Evolutionary conservation across 148 eudicot species (phyloP).

Genomic region (Tetragonia tetragonoides): DNA sequence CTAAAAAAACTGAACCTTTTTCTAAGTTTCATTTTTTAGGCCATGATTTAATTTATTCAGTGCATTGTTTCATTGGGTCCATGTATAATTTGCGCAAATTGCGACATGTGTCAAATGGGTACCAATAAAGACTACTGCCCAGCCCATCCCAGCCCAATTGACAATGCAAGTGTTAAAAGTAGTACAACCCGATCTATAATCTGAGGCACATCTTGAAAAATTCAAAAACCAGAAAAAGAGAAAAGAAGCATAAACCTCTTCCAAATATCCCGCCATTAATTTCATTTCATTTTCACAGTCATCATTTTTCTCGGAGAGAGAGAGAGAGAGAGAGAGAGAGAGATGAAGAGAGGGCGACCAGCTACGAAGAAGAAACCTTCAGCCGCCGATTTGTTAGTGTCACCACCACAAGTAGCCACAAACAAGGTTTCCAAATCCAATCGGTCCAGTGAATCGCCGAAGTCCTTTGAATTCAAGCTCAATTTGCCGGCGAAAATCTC

Average conservation of each 20-base stretch:
- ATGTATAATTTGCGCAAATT: too few species aligned
- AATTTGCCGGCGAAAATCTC: constrained; percentile 9
- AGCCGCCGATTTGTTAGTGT: constrained; percentile 25
- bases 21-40: too few species aligned
- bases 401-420: constrained; percentile 15
- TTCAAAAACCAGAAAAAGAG: too few species aligned
- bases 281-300: not conserved
- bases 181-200: too few species aligned
- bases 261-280: constrained; percentile 24
- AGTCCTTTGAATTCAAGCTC: constrained; percentile 26
- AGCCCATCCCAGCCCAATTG: too few species aligned
- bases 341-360: constrained; percentile 22
- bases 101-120: too few species aligned
- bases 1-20: too few species aligned
- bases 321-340: constrained; percentile 9
- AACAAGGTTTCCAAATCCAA: constrained; percentile 2
- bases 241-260: not conserved
- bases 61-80: too few species aligned
- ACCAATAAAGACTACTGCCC: too few species aligned
- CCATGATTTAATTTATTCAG: too few species aligned
- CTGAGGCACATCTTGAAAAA: too few species aligned
- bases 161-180: too few species aligned
- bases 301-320: not conserved
- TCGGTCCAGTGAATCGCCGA: constrained; percentile 1
- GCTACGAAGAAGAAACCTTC: constrained; percentile 21